These are phyloP conservation scores for Corymbia citriodora DNA, from an alignment of 441 rosid species.

Conservation along the genomic window DNA sequence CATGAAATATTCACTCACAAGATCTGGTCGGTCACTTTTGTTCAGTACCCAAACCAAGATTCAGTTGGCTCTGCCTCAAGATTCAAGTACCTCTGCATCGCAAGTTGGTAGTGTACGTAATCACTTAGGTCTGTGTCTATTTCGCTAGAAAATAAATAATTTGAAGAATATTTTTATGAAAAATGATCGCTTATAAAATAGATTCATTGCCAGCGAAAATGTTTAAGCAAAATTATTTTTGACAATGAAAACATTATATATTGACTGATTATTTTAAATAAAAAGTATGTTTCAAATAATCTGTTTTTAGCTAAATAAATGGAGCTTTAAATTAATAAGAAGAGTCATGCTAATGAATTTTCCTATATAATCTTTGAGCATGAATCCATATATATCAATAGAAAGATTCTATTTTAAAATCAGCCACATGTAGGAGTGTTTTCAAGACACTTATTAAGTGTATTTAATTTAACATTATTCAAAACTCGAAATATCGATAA, in stretches of 20 bases:
- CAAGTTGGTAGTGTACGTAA: not conserved
- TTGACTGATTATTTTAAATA: rapidly evolving
- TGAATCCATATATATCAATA: rapidly evolving
- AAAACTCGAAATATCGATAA: not conserved
- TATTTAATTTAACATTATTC: not conserved
- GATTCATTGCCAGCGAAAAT: not conserved
- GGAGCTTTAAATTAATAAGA: not conserved
- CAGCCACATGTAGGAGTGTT: not conserved
- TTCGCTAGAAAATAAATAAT: not conserved
- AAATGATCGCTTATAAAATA: not conserved
- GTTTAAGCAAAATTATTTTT: too few species aligned
- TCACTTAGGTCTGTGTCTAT: not conserved
- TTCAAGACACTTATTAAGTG: not conserved
- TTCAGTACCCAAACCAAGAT: not conserved
- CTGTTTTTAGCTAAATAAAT: not conserved
- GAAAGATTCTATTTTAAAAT: not conserved
- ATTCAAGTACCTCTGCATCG: not conserved
- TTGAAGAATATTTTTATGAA: not conserved
- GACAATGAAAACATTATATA: not conserved
- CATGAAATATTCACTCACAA: not conserved
- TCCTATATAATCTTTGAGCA: not conserved
- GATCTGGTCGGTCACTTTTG: not conserved
- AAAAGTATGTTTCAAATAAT: not conserved
- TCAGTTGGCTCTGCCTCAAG: not conserved
- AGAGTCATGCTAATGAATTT: not conserved